These are phyloP conservation scores for Mycena capillaripes DNA, from an alignment of 768 basidiomycete species.

Conservation along the genomic window DNA sequence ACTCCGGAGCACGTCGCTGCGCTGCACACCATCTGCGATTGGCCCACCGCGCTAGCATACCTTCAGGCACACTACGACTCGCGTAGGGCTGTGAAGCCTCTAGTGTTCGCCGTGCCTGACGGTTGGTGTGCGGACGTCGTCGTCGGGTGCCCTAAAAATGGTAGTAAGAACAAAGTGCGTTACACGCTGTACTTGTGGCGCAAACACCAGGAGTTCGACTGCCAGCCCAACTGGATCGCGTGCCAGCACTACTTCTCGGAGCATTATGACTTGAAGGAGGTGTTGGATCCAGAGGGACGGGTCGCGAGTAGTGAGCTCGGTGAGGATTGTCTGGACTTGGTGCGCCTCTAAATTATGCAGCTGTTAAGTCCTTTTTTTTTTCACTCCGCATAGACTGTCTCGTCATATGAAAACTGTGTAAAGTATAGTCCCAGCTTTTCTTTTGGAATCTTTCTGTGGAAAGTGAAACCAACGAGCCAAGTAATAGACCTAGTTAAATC, in stretches of 20 bases:
- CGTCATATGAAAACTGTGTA: too few relatives aligned
- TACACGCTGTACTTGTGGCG: background rate
- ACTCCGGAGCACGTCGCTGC: background rate
- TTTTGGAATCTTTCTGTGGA: too few relatives aligned
- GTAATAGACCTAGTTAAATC: too few relatives aligned
- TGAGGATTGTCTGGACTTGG: background rate
- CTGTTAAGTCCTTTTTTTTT: too few relatives aligned
- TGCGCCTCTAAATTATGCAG: too few relatives aligned
- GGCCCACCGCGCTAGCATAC: background rate
- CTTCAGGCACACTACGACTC: background rate
- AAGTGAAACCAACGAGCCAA: too few relatives aligned
- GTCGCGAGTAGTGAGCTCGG: background rate
- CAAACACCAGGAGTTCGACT: background rate
- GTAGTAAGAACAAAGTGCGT: background rate
- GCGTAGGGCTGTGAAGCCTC: background rate
- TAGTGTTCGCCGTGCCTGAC: background rate
- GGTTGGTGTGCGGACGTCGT: background rate
- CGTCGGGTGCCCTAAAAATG: background rate
- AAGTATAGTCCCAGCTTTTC: too few relatives aligned
- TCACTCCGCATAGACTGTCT: too few relatives aligned
- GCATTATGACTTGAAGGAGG: conserved; percentile 7
- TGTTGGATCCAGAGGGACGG: background rate
- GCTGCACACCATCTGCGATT: background rate
- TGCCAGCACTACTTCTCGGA: background rate
- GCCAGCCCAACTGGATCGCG: background rate